These are phyloP conservation scores for Fusarium multiceps DNA, from an alignment of 2,329 filamentous ascomycete species.

Conservation along the genomic window DNA sequence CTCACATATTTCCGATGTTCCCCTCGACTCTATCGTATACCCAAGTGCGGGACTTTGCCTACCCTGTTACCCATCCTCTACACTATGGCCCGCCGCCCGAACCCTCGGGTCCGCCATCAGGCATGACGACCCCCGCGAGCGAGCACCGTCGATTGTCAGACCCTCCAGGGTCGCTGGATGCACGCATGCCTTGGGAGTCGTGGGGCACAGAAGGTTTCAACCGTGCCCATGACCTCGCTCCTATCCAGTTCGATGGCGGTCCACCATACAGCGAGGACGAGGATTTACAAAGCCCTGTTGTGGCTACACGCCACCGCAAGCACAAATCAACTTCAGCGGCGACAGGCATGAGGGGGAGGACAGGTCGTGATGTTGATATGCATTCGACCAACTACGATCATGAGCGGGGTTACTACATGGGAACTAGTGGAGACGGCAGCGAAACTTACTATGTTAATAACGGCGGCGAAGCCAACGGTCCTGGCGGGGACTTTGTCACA, in stretches of 20 bases:
- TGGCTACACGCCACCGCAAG: constrained; percentile 85
- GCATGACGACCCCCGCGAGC: constrained; percentile 85
- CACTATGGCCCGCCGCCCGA: constrained; percentile 94
- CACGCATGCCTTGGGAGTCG: constrained; percentile 69
- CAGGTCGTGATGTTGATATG: constrained; percentile 59
- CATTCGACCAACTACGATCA: constrained; percentile 64
- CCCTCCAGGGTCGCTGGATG: constrained; percentile 80
- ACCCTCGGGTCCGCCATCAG: constrained; percentile 75
- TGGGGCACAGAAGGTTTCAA: constrained; percentile 66
- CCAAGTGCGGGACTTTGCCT: constrained; percentile 96
- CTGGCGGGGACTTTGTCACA: constrained; percentile 83
- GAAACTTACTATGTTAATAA: constrained; percentile 81
- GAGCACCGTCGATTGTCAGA: constrained; percentile 87
- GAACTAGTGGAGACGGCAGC: constrained; percentile 75
- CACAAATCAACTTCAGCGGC: constrained; percentile 76
- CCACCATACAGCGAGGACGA: constrained; percentile 97
- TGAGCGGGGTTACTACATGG: constrained; percentile 74
- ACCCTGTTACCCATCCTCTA: constrained; percentile 81
- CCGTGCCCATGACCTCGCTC: constrained; percentile 78
- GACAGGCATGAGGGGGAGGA: constrained; percentile 56
- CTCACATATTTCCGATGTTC: constrained; percentile 84
- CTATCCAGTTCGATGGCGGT: constrained; percentile 86
- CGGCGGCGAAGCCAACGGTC: constrained; percentile 76
- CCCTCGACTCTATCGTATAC: constrained; percentile 88
- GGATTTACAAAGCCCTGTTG: constrained; percentile 91